Evolutionary conservation across 2,329 filamentous ascomycete species (phyloP), one percentile per base, ranked within the genome.

Genomic region (Diaporthe sp.): DNA sequence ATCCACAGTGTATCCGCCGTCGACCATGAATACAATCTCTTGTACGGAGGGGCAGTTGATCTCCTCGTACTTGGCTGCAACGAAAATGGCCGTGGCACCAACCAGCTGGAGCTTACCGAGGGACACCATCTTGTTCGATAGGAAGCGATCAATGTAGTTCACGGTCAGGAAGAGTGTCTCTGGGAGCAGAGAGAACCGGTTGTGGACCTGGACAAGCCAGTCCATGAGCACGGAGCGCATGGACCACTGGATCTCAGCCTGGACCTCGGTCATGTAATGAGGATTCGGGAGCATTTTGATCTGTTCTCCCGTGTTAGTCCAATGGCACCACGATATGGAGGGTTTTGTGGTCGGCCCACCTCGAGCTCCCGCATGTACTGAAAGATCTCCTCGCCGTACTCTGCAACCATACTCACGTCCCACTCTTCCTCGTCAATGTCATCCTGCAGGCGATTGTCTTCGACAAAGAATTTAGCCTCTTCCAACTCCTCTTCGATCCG

Each of bases 21-120:
- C 97, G 55, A 99, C 97, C 96, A 99, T 98, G 88, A 96, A 98
- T 76, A 98, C 94, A 81, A 99, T 98, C 87, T 99, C 97, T 77
- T 94, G 91, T 31, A 99, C 92, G 0, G 96, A 98, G 34, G 96
- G 97, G 84, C 96, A 98, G 85, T 98, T 98, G 87, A 99, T 98
- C 86, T 99, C 97, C 85, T 99, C 97, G 82, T 98, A 99, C 86
- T 99, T 99, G 80, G 97, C 94, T 17, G 97, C 97, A 76, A 99
- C 93, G 80, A 98, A 96, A 79, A 99, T 94, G 37, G 97, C 97
- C 5, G 97, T 98, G 31, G 97, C 96, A 62, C 97, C 97, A 71
- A 98, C 97, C 22, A 99, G 91, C 86, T 99, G 97, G 61, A 99
- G 90, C 86, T 98, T 98, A 77, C 94, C 94, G 19, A 98, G 90